Evolutionary conservation across 768 basidiomycete species (phyloP).

Genomic region (Leccinum arenicola): DNA sequence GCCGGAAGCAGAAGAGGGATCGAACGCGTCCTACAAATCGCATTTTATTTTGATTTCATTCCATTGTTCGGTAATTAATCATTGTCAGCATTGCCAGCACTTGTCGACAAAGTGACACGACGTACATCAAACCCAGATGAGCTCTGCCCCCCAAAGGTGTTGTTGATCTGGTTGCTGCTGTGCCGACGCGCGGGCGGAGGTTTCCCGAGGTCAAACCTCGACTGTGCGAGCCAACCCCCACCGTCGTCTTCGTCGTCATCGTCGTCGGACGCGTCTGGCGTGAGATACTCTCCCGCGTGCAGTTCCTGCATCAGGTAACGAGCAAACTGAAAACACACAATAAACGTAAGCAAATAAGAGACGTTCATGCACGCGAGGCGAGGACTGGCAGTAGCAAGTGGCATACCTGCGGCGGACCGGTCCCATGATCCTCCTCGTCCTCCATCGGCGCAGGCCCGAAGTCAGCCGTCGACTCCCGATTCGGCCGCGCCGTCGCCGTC

Average conservation of each 20-base stretch:
- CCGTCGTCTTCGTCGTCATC: conserved; percentile 66
- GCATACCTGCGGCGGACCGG: conserved; percentile 44
- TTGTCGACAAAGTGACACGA: background rate
- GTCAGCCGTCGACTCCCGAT: conserved; percentile 56
- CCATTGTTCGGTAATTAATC: background rate
- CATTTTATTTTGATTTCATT: background rate
- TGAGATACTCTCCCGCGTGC: conserved; percentile 55
- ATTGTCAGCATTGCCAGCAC: background rate
- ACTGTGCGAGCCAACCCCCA: conserved; percentile 77
- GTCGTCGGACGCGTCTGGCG: conserved; percentile 51
- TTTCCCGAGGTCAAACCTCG: conserved; percentile 59
- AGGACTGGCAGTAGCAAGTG: conserved; percentile 10
- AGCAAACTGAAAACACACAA: conserved; percentile 55
- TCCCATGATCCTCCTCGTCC: conserved; percentile 44
- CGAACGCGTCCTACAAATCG: conserved; percentile 49
- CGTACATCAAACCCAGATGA: conserved; percentile 54
- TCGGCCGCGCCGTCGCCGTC: conserved; percentile 39
- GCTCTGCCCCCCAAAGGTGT: conserved; percentile 36
- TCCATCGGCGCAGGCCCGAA: conserved; percentile 56
- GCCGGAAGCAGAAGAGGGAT: conserved; percentile 31
- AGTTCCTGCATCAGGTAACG: conserved; percentile 77
- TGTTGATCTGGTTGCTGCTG: conserved; percentile 26
- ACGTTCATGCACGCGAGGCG: background rate
- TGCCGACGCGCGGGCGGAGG: conserved; percentile 49
- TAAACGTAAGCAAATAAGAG: background rate